phyloP scores from a whole-genome alignment of 495 filamentous ascomycete genomes.

The Lindgomyces ingoldianus region DNA sequence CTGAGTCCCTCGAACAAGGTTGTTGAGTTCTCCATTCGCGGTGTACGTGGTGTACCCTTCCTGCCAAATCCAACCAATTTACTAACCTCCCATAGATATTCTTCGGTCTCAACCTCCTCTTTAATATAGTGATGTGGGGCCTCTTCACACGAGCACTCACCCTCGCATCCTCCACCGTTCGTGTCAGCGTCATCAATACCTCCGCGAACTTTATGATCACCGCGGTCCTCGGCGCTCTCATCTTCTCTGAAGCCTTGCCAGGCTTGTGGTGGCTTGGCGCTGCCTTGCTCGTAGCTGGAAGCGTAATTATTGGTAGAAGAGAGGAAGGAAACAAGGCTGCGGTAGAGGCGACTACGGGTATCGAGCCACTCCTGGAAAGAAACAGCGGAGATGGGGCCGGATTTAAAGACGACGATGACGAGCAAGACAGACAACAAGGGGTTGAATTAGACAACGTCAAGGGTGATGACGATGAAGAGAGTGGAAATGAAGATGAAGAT shows the following conservation, averaged over 20 bases:
- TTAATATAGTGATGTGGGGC: slow-evolving; percentile 95
- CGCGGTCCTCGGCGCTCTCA: slow-evolving; percentile 73
- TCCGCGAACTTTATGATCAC: slow-evolving; percentile 90
- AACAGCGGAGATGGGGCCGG: slow-evolving; percentile 1
- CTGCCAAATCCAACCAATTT: too few relatives aligned
- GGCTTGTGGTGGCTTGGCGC: slow-evolving; percentile 90
- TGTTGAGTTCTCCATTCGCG: slow-evolving; percentile 67
- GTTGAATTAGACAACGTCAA: slow-evolving; percentile 32
- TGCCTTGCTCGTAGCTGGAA: slow-evolving; percentile 78
- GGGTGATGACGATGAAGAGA: slow-evolving; percentile 17
- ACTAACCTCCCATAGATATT: slow-evolving; percentile 59
- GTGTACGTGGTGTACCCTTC: slow-evolving; percentile 54
- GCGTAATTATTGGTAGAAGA: slow-evolving; percentile 84
- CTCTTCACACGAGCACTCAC: slow-evolving; percentile 84
- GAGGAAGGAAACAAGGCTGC: slow-evolving; percentile 56
- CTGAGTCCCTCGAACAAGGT: slow-evolving; percentile 53
- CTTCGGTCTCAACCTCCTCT: slow-evolving; percentile 82
- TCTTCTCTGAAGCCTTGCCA: slow-evolving; percentile 72
- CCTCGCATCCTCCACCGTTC: slow-evolving; percentile 77
- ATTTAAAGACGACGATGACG: slow-evolving; percentile 22
- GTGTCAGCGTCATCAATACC: slow-evolving; percentile 91
- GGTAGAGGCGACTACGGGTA: slow-evolving; percentile 13
- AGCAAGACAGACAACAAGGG: slow-evolving; percentile 1
- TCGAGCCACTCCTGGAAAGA: slow-evolving; percentile 27
- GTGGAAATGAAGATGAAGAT: slow-evolving; percentile 29